Evolutionary conservation across 75 land plant genomes (phyloP), one percentile per base, ranked within the genome.

Genomic region (Cupressus sempervirens): DNA sequence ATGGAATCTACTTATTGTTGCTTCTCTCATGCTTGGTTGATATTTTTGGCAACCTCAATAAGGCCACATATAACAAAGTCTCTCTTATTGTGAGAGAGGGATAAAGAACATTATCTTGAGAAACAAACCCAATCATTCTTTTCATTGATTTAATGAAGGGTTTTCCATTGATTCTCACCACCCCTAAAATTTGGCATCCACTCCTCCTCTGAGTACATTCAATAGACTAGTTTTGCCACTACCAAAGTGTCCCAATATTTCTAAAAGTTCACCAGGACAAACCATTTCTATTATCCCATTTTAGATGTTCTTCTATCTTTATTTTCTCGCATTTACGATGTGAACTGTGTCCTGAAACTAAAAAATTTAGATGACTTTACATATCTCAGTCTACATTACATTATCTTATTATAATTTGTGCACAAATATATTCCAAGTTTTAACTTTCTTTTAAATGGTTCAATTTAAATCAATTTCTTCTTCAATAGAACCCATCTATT

Each of bases 81-180:
- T 93, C 94, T 62, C 70, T 56, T 53, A 93, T 93, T 15, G 90
- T 93, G 58, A 93, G 88, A 84, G 90, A 90, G 6, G 89, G 86
- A 58, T 85, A 93, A 35, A 93, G 88, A 52, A 93, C 90, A 76
- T 93, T 93, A 82, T 93, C 93, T 87, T 90, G 94, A 43, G 92
- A 87, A 43, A 93, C 94, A 82, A 92, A 93, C 15, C 94, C 94
- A 82, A 88, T 93, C 72, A 93, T 81, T 40, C 91, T 79, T 82
- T 83, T 84, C 84, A 84, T 81, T 45, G 84, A 8, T 34, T 83
- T 84, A 54, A 73, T 79, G 83, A 85, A 88, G 20, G 91, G 84
- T 11, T 81, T 80, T 23, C 87, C 91, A 54, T 90, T 88, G 89
- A 86, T 88, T 52, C 85, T 86, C 80, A 90, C 82, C 41, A 70